These are phyloP conservation scores for Stromatinia cepivora DNA, from an alignment of 2,329 filamentous ascomycete genomes.

Conservation along the genomic window DNA sequence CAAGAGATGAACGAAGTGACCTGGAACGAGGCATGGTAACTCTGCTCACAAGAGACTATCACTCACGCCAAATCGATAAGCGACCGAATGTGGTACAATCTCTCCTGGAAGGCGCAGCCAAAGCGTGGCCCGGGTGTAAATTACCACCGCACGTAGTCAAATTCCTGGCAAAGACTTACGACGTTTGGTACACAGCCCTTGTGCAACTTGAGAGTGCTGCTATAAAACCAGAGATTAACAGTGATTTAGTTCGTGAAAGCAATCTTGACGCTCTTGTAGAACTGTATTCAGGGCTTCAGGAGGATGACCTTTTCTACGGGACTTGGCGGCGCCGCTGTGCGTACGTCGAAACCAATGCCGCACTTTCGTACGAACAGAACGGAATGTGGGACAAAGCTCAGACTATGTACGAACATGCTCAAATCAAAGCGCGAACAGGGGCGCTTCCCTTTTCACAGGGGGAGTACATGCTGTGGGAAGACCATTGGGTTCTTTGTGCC, in stretches of 20 bases:
- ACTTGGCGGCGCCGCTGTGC: slow-evolving; percentile 94
- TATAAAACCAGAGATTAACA: slow-evolving; percentile 76
- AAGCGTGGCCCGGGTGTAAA: slow-evolving; percentile 82
- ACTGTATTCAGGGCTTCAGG: slow-evolving; percentile 84
- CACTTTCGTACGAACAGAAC: slow-evolving; percentile 96
- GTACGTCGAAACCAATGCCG: slow-evolving; percentile 96
- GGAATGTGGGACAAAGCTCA: slow-evolving; percentile 99
- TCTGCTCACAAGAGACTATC: slow-evolving; percentile 91
- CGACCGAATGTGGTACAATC: slow-evolving; percentile 95
- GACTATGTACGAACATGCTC: slow-evolving; percentile 91
- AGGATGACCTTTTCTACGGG: slow-evolving; percentile 96
- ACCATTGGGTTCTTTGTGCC: slow-evolving; percentile 97
- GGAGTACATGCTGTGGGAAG: slow-evolving; percentile 99
- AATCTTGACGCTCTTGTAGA: slow-evolving; percentile 95
- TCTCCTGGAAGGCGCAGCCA: slow-evolving; percentile 82
- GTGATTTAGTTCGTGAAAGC: slow-evolving; percentile 81
- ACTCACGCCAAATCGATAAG: slow-evolving; percentile 90
- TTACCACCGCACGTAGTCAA: slow-evolving; percentile 96
- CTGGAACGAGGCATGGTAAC: slow-evolving; percentile 89
- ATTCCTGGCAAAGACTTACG: slow-evolving; percentile 89
- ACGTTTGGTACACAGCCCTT: slow-evolving; percentile 95
- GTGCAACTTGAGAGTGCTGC: slow-evolving; percentile 88
- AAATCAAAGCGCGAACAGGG: slow-evolving; percentile 94
- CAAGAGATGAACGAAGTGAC: slow-evolving; percentile 84
- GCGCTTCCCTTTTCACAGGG: slow-evolving; percentile 94